Conservation (phyloP, 2,329 filamentous ascomycete genomes). For the Periconia sp. region DNA sequence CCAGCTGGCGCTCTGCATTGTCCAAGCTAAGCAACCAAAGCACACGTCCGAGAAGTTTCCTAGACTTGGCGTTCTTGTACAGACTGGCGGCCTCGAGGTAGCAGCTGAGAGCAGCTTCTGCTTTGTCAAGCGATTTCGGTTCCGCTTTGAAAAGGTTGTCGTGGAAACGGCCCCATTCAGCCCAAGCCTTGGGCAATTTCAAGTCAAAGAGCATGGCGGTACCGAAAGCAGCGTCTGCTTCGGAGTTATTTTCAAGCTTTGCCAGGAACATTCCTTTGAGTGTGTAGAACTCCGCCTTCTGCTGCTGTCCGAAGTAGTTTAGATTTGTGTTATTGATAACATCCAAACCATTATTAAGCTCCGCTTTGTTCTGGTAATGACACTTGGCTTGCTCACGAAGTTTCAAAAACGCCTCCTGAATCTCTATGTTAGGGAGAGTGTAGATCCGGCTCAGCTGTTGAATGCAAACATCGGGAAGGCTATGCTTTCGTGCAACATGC, state of each 20-base stretch:
- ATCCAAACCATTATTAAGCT: slow-evolving; percentile 89
- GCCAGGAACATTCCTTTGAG: slow-evolving; percentile 99
- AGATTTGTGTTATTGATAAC: slow-evolving; percentile 99
- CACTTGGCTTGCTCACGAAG: slow-evolving; percentile 98
- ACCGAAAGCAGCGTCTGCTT: slow-evolving; percentile 91
- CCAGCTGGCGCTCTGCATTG: slow-evolving; percentile 79
- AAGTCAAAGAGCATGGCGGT: slow-evolving; percentile 96
- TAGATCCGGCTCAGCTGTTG: slow-evolving; percentile 97
- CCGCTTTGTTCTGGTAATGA: slow-evolving; percentile 93
- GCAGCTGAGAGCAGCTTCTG: slow-evolving; percentile 89
- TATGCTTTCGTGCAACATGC: slow-evolving; percentile 95
- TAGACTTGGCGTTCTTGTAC: slow-evolving; percentile 95
- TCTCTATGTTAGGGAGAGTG: slow-evolving; percentile 98
- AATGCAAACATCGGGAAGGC: slow-evolving; percentile 95
- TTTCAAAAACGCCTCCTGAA: slow-evolving; percentile 98
- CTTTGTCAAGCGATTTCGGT: slow-evolving; percentile 76
- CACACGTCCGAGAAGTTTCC: slow-evolving; percentile 89
- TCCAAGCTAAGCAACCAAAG: slow-evolving; percentile 95
- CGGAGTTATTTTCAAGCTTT: slow-evolving; percentile 85
- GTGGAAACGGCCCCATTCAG: slow-evolving; percentile 98
- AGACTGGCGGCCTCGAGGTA: slow-evolving; percentile 94
- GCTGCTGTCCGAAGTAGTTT: slow-evolving; percentile 93
- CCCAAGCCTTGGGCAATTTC: slow-evolving; percentile 94
- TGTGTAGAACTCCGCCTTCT: slow-evolving; percentile 99
- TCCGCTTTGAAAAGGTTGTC: slow-evolving; percentile 95